Base-by-base conservation (phyloP, 1,284 basidiomycete species). In the Ustilago xerochloae region DNA sequence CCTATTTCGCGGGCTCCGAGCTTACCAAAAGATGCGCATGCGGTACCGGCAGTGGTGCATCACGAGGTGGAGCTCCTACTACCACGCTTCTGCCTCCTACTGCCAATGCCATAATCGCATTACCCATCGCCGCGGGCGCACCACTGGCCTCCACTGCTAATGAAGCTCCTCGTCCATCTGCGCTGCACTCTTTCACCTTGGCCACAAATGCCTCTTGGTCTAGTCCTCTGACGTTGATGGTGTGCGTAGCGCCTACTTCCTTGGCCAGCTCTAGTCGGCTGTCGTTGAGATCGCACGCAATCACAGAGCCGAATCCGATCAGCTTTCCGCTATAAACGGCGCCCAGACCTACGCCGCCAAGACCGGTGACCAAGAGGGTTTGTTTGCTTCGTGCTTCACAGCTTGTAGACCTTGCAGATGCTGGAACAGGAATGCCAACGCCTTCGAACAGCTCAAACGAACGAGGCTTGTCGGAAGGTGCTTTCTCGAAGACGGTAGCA, bases 401-500 rank as follows among this genome's bases (percentile, higher is more conserved):
- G 26, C 7, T 30, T 3, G 54, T 51, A 10, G 61, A 45, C 28
- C 32, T 56, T 38, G 22, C 48, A 0, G 61, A 56, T 16, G 18
- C 33, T 7, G 61, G 61, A 2, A 63, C 35, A 12, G 47, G 28
- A 5, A 56, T 28, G 13, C 63, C 63, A 5, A 29, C 55, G 3
- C 50, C 50, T 18, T 66, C 51, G 41, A 58, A 66, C 16, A 60
- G 35, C 7, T 51, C 57, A 28, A 60, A 66, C 4, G 57, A 60
- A 6, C 63, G 57, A 9, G 51, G 51, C 16, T 54, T 24, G 39
- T 59, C 56, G 1, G 63, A 46, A 10, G 63, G 63, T 13, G 63
- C 56, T 24, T 66, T 66, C 13, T 66, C 63, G 18, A 66, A 59
- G 1, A 66, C 63, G 18, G 63, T 66, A 0, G 63, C 55, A 32